Evolutionary conservation across 345 rosid species (phyloP).

Genomic region (Syzygium grande): DNA sequence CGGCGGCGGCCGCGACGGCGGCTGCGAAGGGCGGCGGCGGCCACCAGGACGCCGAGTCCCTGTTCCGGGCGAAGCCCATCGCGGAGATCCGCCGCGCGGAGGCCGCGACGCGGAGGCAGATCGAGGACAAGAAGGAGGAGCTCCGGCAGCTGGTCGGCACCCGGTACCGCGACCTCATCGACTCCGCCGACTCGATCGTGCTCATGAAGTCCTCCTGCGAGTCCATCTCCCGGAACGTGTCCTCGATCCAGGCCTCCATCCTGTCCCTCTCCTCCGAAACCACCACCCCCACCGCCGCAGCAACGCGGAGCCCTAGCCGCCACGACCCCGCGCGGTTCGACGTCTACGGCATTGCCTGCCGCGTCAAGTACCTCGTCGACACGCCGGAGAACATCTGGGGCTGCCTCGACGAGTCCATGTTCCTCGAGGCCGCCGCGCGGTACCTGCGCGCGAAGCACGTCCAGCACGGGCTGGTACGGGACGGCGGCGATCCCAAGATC

Average conservation of each 20-base stretch:
- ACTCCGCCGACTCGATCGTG: conserved; percentile 90
- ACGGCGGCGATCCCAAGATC: conserved; percentile 38
- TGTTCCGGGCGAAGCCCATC: conserved; percentile 69
- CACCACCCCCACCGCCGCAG: not conserved
- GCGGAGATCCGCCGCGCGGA: conserved; percentile 76
- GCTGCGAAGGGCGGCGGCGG: conserved; percentile 50
- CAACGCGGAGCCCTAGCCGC: conserved; percentile 17
- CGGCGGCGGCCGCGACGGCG: not conserved
- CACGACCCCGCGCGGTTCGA: conserved; percentile 19
- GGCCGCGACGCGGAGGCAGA: conserved; percentile 60
- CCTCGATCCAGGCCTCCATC: conserved; percentile 52
- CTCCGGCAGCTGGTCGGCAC: conserved; percentile 85
- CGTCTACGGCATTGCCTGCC: conserved; percentile 74
- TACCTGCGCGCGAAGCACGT: conserved; percentile 82
- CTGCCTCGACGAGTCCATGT: conserved; percentile 85
- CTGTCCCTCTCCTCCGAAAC: conserved; percentile 65
- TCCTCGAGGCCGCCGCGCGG: conserved; percentile 78
- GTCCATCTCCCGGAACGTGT: conserved; percentile 57
- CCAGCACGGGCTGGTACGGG: conserved; percentile 32
- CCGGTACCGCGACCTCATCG: conserved; percentile 88
- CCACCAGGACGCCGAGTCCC: conserved; percentile 74
- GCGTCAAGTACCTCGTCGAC: conserved; percentile 84
- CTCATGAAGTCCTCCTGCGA: conserved; percentile 78
- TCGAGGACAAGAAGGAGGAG: conserved; percentile 91
- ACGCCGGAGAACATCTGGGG: conserved; percentile 98